Evolutionary conservation across 192 early-diverging fungal genomes (phyloP).

Genomic region (Paraglomus brasilianum): DNA sequence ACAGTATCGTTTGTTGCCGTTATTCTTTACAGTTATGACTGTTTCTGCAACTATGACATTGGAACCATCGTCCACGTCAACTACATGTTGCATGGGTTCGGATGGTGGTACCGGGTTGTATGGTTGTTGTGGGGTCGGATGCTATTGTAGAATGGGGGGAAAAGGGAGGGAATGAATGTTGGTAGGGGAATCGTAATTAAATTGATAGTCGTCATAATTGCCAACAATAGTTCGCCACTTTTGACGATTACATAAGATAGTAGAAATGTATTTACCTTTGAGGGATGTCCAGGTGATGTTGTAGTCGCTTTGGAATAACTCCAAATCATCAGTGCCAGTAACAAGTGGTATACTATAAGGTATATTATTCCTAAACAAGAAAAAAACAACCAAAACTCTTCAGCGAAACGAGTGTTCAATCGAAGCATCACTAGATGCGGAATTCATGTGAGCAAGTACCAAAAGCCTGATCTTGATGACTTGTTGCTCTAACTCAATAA

Average conservation of each 20-base stretch:
- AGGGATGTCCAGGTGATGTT: constrained; percentile 36
- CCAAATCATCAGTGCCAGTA: constrained; percentile 36
- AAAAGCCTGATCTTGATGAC: too few species aligned
- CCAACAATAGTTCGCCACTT: background rate
- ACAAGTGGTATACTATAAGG: constrained; percentile 18
- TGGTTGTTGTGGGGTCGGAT: background rate
- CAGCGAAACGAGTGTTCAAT: background rate
- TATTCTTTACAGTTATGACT: constrained; percentile 39
- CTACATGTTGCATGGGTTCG: background rate
- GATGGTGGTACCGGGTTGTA: background rate
- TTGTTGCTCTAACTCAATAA: too few species aligned
- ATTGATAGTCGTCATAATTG: background rate
- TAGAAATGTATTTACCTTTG: constrained; percentile 25
- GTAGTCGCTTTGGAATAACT: constrained; percentile 39
- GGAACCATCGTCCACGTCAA: background rate
- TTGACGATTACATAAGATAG: background rate
- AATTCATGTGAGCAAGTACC: background rate
- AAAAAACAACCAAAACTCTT: background rate
- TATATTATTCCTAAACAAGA: constrained; percentile 1
- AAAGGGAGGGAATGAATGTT: background rate
- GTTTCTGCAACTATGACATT: background rate
- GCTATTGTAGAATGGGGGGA: background rate
- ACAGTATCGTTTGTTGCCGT: constrained; percentile 45
- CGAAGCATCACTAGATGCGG: background rate
- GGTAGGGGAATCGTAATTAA: background rate